Percentiles rank a stretch among this genome's conserved stretches.
Conservation (phyloP, 495 filamentous ascomycete species). For the Margaritispora aquatica region DNA sequence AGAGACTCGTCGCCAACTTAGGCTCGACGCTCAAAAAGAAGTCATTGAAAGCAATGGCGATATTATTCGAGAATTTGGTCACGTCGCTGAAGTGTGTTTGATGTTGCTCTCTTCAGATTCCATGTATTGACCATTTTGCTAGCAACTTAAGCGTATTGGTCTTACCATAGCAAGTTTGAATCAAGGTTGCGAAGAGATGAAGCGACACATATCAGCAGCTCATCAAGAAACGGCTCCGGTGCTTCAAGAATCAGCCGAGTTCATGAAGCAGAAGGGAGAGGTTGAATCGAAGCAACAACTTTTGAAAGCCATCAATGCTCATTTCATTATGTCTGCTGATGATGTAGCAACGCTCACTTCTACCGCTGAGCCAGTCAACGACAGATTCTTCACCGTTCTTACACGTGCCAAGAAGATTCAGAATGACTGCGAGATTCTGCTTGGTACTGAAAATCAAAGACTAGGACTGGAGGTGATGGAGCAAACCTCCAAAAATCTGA, state of each 20-base stretch:
- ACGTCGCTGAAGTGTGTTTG: constrained; percentile 73
- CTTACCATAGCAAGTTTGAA: constrained; percentile 71
- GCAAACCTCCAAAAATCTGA: constrained; percentile 76
- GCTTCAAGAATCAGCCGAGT: constrained; percentile 68
- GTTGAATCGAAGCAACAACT: constrained; percentile 82
- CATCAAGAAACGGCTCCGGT: constrained; percentile 69
- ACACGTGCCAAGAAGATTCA: constrained; percentile 79
- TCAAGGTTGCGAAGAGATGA: constrained; percentile 75
- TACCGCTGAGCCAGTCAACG: constrained; percentile 72
- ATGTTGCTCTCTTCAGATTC: neutral
- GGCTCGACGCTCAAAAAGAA: constrained; percentile 84
- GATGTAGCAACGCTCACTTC: constrained; percentile 68
- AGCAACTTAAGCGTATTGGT: constrained; percentile 88
- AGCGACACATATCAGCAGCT: constrained; percentile 65
- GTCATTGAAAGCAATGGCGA: constrained; percentile 90
- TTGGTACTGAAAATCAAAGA: constrained; percentile 85
- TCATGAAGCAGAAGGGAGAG: constrained; percentile 69
- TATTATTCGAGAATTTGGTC: constrained; percentile 83
- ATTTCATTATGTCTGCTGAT: constrained; percentile 79
- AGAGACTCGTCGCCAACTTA: constrained; percentile 71
- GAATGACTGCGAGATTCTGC: constrained; percentile 77
- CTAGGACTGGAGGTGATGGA: constrained; percentile 88
- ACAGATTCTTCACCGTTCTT: constrained; percentile 78
- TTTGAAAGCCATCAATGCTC: constrained; percentile 73
- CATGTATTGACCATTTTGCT: constrained; percentile 9